Conservation (phyloP, 1,284 basidiomycete genomes). For the Leucoagaricus sp. region DNA sequence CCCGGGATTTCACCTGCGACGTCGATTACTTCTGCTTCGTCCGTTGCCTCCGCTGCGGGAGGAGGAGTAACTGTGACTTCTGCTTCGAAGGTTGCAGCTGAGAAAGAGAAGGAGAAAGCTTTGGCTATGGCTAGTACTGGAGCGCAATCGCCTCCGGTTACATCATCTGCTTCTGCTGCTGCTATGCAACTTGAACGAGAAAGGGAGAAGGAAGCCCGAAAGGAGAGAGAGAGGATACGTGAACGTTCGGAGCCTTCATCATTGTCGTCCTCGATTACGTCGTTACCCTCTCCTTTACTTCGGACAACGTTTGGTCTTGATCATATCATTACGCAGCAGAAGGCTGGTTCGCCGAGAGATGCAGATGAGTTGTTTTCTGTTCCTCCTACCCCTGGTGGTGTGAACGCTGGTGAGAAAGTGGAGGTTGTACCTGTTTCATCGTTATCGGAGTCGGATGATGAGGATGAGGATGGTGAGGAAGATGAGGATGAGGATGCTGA, state of each 20-base stretch:
- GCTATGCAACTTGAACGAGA: neutral
- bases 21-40: neutral
- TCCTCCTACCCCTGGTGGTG: neutral
- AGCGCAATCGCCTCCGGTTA: neutral
- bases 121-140: neutral
- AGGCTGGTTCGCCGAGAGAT: neutral
- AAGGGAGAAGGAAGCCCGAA: too few relatives aligned
- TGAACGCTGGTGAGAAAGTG: neutral
- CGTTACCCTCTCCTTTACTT: neutral
- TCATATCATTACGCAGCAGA: neutral
- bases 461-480: neutral
- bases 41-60: neutral
- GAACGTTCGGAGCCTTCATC: neutral
- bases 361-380: constrained; percentile 11
- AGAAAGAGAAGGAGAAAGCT: constrained; percentile 6
- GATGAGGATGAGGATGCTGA: neutral
- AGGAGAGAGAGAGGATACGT: too few relatives aligned
- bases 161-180: constrained; percentile 1
- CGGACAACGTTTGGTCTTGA: neutral
- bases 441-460: neutral
- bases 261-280: neutral
- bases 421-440: constrained; percentile 1
- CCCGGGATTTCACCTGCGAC: neutral
- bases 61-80: neutral
- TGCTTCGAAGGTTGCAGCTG: constrained; percentile 13